These are phyloP conservation scores for Metschnikowia baotianmanensis DNA, from an alignment of 805 yeast species.

Conservation along the genomic window DNA sequence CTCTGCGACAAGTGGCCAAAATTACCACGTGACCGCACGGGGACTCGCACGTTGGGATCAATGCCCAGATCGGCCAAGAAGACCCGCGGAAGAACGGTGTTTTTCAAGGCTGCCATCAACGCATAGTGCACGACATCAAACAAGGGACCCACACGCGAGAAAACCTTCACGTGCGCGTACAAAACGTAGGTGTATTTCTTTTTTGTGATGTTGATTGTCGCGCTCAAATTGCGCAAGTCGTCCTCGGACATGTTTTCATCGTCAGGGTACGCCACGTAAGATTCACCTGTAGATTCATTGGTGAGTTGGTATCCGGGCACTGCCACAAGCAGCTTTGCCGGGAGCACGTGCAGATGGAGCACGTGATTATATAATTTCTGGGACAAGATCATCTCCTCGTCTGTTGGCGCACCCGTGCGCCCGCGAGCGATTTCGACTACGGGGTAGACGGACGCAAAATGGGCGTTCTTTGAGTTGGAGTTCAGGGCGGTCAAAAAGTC, in stretches of 20 bases:
- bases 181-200: constrained; percentile 46
- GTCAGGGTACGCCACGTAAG: constrained; percentile 58
- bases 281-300: constrained; percentile 17
- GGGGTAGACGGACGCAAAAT: constrained; percentile 54
- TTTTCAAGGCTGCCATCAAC: constrained; percentile 57
- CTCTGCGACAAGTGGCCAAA: constrained; percentile 45
- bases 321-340: constrained; percentile 21
- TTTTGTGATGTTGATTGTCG: constrained; percentile 19
- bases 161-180: constrained; percentile 71
- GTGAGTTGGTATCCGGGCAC: constrained; percentile 19
- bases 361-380: constrained; percentile 63
- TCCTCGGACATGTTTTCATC: constrained; percentile 26
- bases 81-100: constrained; percentile 63
- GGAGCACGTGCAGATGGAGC: constrained; percentile 53
- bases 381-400: constrained; percentile 76
- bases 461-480: constrained; percentile 10
- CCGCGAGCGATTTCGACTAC: constrained; percentile 77
- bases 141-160: constrained; percentile 78
- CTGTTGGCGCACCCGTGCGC: constrained; percentile 74
- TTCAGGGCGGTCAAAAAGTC: constrained; percentile 24
- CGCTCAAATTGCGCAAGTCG: constrained; percentile 21
- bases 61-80: constrained; percentile 56
- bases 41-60: constrained; percentile 49
- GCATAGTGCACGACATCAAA: constrained; percentile 76
- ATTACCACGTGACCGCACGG: constrained; percentile 51